phyloP scores from a whole-genome alignment of 2,329 filamentous ascomycete genomes.

The Fusarium torreyae region DNA sequence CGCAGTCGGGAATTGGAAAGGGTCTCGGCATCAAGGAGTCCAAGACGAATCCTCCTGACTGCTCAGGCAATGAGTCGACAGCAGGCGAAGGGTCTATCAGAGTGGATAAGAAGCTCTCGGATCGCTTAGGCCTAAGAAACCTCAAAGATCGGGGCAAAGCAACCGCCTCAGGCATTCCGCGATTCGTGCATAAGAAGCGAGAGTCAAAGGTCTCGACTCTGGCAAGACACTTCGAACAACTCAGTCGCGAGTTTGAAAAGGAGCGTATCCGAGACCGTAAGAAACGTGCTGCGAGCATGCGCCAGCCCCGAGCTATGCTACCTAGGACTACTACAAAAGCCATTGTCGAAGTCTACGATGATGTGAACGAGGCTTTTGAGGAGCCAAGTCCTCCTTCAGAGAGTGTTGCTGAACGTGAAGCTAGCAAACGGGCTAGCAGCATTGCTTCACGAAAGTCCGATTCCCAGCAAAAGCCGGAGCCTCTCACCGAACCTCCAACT shows the following conservation, averaged over 20 bases:
- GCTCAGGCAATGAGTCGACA: slow-evolving; percentile 41
- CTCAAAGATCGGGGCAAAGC: slow-evolving; percentile 73
- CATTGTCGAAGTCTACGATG: slow-evolving; percentile 95
- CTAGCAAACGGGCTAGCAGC: slow-evolving; percentile 51
- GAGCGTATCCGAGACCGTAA: slow-evolving; percentile 89
- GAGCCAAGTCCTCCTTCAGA: slow-evolving; percentile 74
- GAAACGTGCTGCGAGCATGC: slow-evolving; percentile 82
- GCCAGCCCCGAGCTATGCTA: slow-evolving; percentile 81
- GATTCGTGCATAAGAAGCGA: slow-evolving; percentile 83
- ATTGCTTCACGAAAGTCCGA: slow-evolving; percentile 51
- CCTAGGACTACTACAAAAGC: slow-evolving; percentile 94
- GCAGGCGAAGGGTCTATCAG: slow-evolving; percentile 60
- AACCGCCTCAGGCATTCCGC: slow-evolving; percentile 84
- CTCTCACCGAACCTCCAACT: slow-evolving; percentile 41
- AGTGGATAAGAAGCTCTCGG: slow-evolving; percentile 82
- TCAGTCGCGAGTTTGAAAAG: slow-evolving; percentile 96
- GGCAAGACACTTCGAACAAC: slow-evolving; percentile 94
- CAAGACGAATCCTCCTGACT: slow-evolving; percentile 49
- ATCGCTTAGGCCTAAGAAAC: slow-evolving; percentile 76
- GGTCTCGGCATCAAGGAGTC: slow-evolving; percentile 56
- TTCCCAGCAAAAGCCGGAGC: slow-evolving; percentile 36
- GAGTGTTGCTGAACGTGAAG: slow-evolving; percentile 54
- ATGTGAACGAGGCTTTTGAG: slow-evolving; percentile 92
- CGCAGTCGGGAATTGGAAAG: slow-evolving; percentile 63
- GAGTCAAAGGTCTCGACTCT: slow-evolving; percentile 89